Evolutionary conservation across 1,284 basidiomycete species (phyloP), one percentile per base, ranked within the genome.

Genomic region (Anthracocystis walkeri): DNA sequence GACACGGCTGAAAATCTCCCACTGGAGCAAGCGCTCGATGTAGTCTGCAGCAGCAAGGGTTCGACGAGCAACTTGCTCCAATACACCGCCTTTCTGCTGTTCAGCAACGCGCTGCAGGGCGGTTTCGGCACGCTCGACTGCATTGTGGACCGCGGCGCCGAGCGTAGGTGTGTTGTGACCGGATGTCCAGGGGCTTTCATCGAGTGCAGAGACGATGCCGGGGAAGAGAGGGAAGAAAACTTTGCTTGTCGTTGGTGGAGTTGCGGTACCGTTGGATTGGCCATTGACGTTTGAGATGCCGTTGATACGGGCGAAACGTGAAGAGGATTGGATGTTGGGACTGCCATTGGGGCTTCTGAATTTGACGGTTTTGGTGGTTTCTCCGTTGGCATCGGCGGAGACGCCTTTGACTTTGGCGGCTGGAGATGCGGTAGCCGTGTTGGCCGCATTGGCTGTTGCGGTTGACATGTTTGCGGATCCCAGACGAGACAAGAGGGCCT

Each of bases 161-260:
- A 69, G 33, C 11, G 66, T 59, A 1, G 72, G 72, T 0, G 72
- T 75, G 53, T 75, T 75, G 63, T 75, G 60, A 33, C 72, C 72
- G 10, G 72, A 75, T 2, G 63, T 21, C 72, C 72, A 75, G 1
- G 72, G 72, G n/a, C 59, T 65, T 18, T 75, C 63, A 27, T 64
- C 72, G 20, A 65, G 57, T 1, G 66, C 66, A 1, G 72, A 75
- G 21, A 63, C 57, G 42, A 69, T 52, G 23, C 72, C 72, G 4
- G 72, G 72, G 25, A 69, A 61, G 18, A 75, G 63, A 2, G 72
- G 66, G 52, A 59, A 65, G 56, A 75, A 65, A 35, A 46, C 25
- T 27, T 56, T 62, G 63, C 62, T 71, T 6, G 48, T 23, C 2
- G 50, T 11, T 12, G 62, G 55, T 18, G 53, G 33, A n/a, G 27